Evolutionary conservation across 495 filamentous ascomycete species (phyloP).

Genomic region (Podospora comata): DNA sequence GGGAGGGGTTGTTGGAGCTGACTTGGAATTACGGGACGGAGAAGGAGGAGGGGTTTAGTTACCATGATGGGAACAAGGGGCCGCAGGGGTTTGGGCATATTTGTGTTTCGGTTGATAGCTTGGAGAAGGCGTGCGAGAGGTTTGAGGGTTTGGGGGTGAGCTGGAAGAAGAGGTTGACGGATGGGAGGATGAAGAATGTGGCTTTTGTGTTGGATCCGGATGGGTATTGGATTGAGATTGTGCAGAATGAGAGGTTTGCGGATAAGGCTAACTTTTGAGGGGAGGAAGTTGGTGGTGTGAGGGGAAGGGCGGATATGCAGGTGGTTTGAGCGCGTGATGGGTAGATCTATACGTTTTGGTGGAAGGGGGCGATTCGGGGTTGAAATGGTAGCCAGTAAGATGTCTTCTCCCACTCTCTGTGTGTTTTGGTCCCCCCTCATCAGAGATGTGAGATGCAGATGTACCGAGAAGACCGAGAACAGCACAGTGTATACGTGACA

Average conservation of each 20-base stretch:
- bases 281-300: not conserved
- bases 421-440: not conserved
- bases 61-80: conserved; percentile 88
- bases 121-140: conserved; percentile 78
- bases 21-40: conserved; percentile 98
- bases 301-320: not conserved
- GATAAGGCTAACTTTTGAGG: conserved; percentile 50
- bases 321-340: conserved; percentile 12
- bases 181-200: conserved; percentile 91
- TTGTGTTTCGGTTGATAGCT: conserved; percentile 85
- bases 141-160: conserved; percentile 77
- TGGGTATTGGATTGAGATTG: conserved; percentile 86
- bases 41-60: conserved; percentile 76
- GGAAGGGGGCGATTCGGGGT: not conserved
- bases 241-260: conserved; percentile 66
- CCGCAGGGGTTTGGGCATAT: conserved; percentile 95
- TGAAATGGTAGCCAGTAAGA: not conserved
- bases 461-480: not conserved
- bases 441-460: not conserved
- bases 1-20: conserved; percentile 83
- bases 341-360: not conserved
- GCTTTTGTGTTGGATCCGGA: conserved; percentile 93
- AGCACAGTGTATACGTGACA: not conserved
- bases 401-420: not conserved
- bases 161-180: conserved; percentile 93